Conservation (phyloP, 257 asterid species). For the Nicotiana paniculata region DNA sequence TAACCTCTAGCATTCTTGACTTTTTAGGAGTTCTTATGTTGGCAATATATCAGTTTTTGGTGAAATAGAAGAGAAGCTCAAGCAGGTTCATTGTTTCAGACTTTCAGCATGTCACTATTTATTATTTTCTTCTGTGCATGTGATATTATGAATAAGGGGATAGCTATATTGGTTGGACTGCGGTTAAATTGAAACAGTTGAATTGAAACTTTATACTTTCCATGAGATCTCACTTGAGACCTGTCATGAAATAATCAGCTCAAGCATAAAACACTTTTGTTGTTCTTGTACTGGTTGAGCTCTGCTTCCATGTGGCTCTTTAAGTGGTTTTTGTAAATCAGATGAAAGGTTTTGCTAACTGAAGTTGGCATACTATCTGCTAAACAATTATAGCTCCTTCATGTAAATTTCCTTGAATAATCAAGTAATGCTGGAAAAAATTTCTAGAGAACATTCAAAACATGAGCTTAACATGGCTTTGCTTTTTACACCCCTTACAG, state of each 20-base stretch:
- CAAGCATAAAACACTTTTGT: background rate
- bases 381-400: background rate
- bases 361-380: background rate
- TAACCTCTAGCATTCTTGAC: slow-evolving; percentile 12
- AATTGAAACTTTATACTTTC: background rate
- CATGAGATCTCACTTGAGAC: background rate
- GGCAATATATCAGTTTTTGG: slow-evolving; percentile 66
- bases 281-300: background rate
- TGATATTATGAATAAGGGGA: background rate
- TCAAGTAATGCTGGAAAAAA: background rate
- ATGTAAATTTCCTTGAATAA: background rate
- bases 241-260: background rate
- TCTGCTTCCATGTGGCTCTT: background rate
- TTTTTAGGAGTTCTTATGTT: slow-evolving; percentile 65
- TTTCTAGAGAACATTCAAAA: background rate
- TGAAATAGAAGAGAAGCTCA: slow-evolving; percentile 76
- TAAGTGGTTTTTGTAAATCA: background rate
- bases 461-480: background rate
- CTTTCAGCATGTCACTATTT: background rate
- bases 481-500: background rate
- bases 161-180: background rate
- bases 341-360: background rate
- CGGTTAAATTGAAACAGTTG: background rate
- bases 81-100: slow-evolving; percentile 49
- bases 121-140: background rate